These are phyloP conservation scores for Huntiella savannae DNA, from an alignment of 2,329 filamentous ascomycete species.

Conservation along the genomic window DNA sequence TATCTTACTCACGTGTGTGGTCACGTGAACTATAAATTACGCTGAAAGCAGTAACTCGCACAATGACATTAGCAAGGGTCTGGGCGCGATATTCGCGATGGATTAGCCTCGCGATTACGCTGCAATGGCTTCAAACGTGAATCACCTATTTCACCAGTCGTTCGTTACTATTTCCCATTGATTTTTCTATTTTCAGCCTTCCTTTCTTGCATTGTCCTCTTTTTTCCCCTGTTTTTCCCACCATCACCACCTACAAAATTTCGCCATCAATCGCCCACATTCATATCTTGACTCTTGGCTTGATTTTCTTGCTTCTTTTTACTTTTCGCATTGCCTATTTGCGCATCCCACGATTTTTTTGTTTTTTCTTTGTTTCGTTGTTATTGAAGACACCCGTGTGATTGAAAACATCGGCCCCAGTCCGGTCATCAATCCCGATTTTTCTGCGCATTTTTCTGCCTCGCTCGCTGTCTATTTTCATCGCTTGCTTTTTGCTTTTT, in stretches of 20 bases:
- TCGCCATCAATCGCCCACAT: too few relatives aligned
- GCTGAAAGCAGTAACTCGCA: too few relatives aligned
- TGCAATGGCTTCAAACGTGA: slow-evolving; percentile 2
- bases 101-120: slow-evolving; percentile 10
- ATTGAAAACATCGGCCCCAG: background rate
- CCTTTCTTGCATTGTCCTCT: background rate
- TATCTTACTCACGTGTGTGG: background rate
- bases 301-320: background rate
- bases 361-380: background rate
- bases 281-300: too few relatives aligned
- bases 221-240: background rate
- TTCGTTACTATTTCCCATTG: background rate
- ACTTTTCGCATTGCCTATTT: background rate
- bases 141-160: slow-evolving; percentile 4
- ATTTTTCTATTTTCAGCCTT: background rate
- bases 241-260: background rate
- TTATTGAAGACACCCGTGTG: background rate
- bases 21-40: background rate
- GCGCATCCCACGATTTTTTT: background rate
- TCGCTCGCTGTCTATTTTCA: too few relatives aligned
- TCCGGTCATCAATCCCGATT: background rate
- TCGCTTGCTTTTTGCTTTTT: too few relatives aligned
- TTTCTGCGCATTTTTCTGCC: background rate
- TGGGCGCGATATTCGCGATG: slow-evolving; percentile 10
- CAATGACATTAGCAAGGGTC: background rate